phyloP scores from a whole-genome alignment of 345 rosid genomes.

The Iberis pinnata region DNA sequence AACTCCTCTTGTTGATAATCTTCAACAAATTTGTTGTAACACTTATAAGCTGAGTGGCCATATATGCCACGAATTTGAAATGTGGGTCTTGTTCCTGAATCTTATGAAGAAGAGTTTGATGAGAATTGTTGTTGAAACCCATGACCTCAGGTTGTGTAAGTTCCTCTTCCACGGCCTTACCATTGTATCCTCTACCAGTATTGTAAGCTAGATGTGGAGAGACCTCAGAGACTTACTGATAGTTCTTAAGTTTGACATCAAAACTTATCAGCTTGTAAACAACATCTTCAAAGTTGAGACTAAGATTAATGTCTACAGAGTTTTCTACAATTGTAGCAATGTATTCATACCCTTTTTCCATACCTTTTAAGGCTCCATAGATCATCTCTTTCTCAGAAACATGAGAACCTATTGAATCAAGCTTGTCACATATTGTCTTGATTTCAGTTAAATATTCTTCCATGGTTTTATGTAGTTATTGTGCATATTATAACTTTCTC shows the following conservation, averaged over 20 bases:
- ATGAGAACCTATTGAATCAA: background rate
- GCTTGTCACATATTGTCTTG: background rate
- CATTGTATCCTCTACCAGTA: background rate
- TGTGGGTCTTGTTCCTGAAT: background rate
- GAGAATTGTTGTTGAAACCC: background rate
- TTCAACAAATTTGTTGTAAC: background rate
- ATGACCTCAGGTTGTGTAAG: background rate
- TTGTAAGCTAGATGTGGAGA: background rate
- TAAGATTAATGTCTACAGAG: background rate
- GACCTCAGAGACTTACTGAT: background rate
- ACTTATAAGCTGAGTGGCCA: background rate
- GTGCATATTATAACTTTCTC: background rate
- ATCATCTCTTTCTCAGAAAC: background rate
- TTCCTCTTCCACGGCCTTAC: background rate
- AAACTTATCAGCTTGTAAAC: background rate
- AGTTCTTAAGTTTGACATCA: background rate
- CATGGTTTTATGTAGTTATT: background rate
- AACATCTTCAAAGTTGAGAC: background rate
- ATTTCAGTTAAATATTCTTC: background rate
- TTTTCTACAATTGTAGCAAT: background rate
- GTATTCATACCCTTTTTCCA: background rate
- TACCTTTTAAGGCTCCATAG: background rate
- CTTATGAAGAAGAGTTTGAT: background rate
- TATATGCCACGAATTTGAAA: background rate
- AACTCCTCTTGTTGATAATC: too few relatives aligned